Evolutionary conservation across 352 stramenopile species (phyloP), one percentile per base, ranked within the genome.

Genomic region (Pythium brassicae): DNA sequence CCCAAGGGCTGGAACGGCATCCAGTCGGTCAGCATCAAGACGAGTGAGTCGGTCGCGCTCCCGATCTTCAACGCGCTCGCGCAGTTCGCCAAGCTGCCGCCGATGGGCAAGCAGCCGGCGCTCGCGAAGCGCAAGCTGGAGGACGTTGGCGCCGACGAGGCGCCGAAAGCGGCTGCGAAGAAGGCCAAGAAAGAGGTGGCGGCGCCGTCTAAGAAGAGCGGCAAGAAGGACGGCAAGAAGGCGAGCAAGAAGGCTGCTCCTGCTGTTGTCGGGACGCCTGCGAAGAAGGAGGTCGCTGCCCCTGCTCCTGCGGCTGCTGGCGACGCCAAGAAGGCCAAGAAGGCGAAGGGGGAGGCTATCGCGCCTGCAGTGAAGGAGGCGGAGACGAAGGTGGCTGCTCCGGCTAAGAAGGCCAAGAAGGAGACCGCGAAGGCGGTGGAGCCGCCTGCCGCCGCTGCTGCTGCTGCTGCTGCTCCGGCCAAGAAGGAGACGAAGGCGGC

Each of bases 11-110:
- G 93, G 93, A 76, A 82, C 47, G 96, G 96, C 69, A 83, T 98
- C 50, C 86, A 95, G 70, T 92, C 86, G 32, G 96, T 98, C 74
- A 85, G 66, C 53, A 69, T 98, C 61, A 98, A 97, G 76, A 96
- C 88, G 10, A 74, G 66, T 26, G 71, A 92, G 34, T 97, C 86
- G 59, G 71, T 96, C 11, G 71, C 87, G n/a, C 66, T 98, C 48
- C 93, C 91, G 26, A 78, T 98, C 44, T 98, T 97, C 66, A 97
- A 96, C 55, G 63, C 78, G 22, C 68, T 91, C 27, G 65, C 80
- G 15, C 50, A 77, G 50, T 56, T 86, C 32, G 65, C 78, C 25
- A 89, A 89, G 65, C 63, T 92, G 34, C 82, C 82, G 46, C 62
- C 75, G 6, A 66, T 80, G 19, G 55, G 60, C 44, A 88, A 83